These are phyloP conservation scores for Acidiella bohemica DNA, from an alignment of 495 filamentous ascomycete species.

Conservation along the genomic window DNA sequence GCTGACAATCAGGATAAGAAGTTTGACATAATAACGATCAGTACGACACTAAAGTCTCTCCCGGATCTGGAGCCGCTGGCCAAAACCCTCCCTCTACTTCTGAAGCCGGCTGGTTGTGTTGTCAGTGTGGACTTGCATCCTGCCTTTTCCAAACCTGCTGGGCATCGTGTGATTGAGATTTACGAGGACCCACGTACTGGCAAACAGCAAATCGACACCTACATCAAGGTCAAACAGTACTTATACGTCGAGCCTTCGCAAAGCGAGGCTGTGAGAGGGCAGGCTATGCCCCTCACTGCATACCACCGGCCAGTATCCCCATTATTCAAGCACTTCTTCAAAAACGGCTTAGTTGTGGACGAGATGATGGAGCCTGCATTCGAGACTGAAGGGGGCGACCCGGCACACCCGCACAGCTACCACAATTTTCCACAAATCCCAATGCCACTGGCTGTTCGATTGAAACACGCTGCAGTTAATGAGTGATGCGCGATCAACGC, in stretches of 20 bases:
- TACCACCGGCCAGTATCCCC: slow-evolving; percentile 7
- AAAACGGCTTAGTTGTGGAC: slow-evolving; percentile 4
- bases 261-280: slow-evolving; percentile 8
- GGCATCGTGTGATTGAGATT: slow-evolving; percentile 7
- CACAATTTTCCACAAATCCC: slow-evolving; percentile 13
- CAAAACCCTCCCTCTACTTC: slow-evolving; percentile 4
- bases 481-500: no score
- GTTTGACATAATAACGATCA: slow-evolving; percentile 9
- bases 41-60: slow-evolving; percentile 4
- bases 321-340: slow-evolving; percentile 3
- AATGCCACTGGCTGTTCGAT: slow-evolving; percentile 7
- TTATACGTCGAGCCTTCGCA: slow-evolving; percentile 2
- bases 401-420: slow-evolving; percentile 6
- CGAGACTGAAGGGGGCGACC: slow-evolving; percentile 2
- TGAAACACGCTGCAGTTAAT: no score
- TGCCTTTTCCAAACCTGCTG: slow-evolving; percentile 7
- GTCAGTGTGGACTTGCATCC: slow-evolving; percentile 9
- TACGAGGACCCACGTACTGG: slow-evolving; percentile 5
- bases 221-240: slow-evolving; percentile 8
- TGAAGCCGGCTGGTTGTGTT: no score
- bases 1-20: no score
- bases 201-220: slow-evolving; percentile 4
- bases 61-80: slow-evolving; percentile 5
- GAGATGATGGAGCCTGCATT: slow-evolving; percentile 8
- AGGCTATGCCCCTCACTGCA: slow-evolving; percentile 1